Evolutionary conservation across 257 asterid species (phyloP).

Genomic region (Capsicum rhomboideum): DNA sequence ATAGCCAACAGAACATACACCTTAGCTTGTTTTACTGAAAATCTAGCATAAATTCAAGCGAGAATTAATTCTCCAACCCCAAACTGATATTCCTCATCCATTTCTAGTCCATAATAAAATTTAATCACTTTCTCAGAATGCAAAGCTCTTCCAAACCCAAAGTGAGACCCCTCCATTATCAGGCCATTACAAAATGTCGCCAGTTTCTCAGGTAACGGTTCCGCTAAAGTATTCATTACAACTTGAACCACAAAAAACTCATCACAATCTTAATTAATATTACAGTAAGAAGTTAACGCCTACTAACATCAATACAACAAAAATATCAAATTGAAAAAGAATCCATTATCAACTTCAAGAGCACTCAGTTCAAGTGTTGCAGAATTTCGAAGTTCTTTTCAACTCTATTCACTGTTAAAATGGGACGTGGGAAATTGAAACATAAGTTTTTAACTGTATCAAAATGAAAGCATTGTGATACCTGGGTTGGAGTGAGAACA

Average conservation of each 20-base stretch:
- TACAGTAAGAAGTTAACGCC: background rate
- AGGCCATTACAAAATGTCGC: background rate
- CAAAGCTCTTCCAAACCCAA: background rate
- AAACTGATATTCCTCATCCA: background rate
- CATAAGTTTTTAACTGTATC: background rate
- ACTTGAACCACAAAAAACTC: background rate
- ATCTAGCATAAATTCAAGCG: background rate
- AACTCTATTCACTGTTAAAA: background rate
- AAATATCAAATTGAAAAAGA: background rate
- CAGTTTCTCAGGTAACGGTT: background rate
- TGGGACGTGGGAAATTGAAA: background rate
- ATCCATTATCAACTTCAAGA: background rate
- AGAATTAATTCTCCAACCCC: background rate
- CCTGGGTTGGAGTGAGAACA: slow-evolving; percentile 90
- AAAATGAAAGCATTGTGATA: slow-evolving; percentile 9
- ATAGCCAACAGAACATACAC: background rate
- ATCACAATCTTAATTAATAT: background rate
- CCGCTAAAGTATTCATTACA: background rate
- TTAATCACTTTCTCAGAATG: background rate
- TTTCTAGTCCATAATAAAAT: background rate
- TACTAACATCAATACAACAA: background rate
- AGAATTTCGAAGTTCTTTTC: background rate
- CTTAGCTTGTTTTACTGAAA: background rate
- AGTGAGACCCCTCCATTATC: background rate
- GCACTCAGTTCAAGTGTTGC: background rate